Percentiles rank a stretch among this genome's conserved stretches.
Evolutionary conservation across 257 asterid species (phyloP).

Genomic region (Lycium barbarum): DNA sequence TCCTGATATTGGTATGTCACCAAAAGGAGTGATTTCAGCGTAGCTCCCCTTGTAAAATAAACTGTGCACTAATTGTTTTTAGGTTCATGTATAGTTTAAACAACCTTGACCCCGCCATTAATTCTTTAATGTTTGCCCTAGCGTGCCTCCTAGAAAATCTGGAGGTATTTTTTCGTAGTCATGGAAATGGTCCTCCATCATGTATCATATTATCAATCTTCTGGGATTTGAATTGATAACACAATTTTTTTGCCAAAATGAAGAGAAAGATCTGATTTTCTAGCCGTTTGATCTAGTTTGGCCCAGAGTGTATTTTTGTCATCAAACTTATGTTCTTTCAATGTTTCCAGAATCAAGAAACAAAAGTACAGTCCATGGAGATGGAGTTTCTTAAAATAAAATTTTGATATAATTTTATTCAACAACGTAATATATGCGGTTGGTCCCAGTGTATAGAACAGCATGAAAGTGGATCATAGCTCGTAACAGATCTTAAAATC

Average conservation of each 20-base stretch:
- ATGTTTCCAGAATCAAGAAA: background rate
- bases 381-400: background rate
- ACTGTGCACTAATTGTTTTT: constrained; percentile 41
- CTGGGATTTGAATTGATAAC: background rate
- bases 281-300: background rate
- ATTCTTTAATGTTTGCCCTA: background rate
- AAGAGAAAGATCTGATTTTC: background rate
- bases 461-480: background rate
- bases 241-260: background rate
- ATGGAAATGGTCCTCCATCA: background rate
- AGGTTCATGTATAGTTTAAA: constrained; percentile 57
- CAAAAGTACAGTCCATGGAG: background rate
- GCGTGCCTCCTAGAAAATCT: background rate
- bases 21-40: constrained; percentile 35
- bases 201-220: constrained; percentile 39
- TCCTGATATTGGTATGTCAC: background rate
- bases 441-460: background rate
- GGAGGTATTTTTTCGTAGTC: background rate
- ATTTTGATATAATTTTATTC: background rate
- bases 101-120: background rate
- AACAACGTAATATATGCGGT: background rate
- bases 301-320: background rate
- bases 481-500: background rate
- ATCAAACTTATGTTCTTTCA: background rate
- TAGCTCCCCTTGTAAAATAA: constrained; percentile 38